These are phyloP conservation scores for Trichopus zeylanicus DNA, from an alignment of 116 monocot genomes.

Conservation along the genomic window DNA sequence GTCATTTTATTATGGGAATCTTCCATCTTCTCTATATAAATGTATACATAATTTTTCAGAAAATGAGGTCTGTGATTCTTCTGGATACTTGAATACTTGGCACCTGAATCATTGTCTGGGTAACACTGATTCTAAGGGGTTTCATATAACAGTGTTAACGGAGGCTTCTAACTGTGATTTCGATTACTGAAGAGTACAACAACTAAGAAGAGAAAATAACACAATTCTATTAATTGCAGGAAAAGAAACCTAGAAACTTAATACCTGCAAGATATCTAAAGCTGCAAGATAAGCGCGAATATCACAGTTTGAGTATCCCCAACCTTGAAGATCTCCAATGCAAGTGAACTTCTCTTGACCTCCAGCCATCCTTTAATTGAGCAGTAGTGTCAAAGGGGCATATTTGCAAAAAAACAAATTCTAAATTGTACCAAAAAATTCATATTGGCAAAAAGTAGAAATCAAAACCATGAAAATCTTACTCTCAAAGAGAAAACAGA, in stretches of 20 bases:
- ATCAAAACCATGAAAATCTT: background rate
- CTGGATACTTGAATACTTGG: no score
- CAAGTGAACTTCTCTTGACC: constrained; percentile 63
- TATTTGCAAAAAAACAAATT: no score
- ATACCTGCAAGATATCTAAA: constrained; percentile 80
- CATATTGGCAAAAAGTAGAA: background rate
- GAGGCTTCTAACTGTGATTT: background rate
- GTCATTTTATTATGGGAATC: no score
- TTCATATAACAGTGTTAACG: no score
- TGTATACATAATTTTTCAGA: no score
- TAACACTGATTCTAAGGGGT: no score
- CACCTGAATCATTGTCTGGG: no score
- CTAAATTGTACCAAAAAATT: background rate
- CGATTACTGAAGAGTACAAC: background rate
- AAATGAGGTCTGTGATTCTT: no score
- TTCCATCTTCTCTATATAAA: no score
- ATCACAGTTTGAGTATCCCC: constrained; percentile 83
- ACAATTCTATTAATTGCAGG: background rate
- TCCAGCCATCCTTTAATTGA: constrained; percentile 43
- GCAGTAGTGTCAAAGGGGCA: background rate
- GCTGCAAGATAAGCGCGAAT: constrained; percentile 65
- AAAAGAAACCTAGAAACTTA: background rate
- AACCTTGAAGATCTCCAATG: constrained; percentile 76
- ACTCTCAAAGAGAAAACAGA: no score
- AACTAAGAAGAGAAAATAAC: background rate